Evolutionary conservation across 805 yeast species (phyloP), one percentile per base, ranked within the genome.

Genomic region (Blastobotrys americana): DNA sequence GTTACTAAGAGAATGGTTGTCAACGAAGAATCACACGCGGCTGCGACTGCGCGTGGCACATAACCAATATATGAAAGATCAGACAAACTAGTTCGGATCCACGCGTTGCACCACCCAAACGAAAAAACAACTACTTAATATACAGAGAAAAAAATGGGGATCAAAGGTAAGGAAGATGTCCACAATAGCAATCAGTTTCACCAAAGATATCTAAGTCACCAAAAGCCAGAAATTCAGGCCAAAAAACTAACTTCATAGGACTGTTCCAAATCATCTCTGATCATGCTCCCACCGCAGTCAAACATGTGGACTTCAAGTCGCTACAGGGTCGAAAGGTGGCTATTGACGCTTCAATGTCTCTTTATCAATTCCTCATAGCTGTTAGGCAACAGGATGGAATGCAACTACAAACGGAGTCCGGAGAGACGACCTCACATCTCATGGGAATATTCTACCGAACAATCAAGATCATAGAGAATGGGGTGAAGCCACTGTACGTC

Each of bases 381-480:
- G 98, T 93, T 3, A 76, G 99, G 59, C 97, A 90, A 55, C 88
- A 84, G 46, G 97, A 93, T 58, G 99, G 99, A n/a, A 87, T 80
- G 50, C 95, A 88, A 60, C 71, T 93, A 58, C 80, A 93, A 19
- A 83, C 78, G 51, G 96, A 85, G 34, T 77, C 77, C 16, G 99
- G 99, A 37, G 95, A 87, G 51, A 90, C 97, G 1, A 84, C 82
- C 1, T 59, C 96, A 0, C 99, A 93, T 63, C 64, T 93, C 46
- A 88, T 89, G 83, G 99, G 99, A 2, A 84, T 93, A 75, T 93
- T 93, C 63, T 90, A 93, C 64, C 72, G 98, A 49, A 93, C 99
- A 0, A 73, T 93, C 42, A 68, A 96, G 43, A 77, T 93, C 75
- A 84, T 89, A 3, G 95, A 83, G 52, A 78, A 84, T 57, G 96